These are phyloP conservation scores for Chamaecyparis obtusa DNA, from an alignment of 75 land plant genomes.

Conservation along the genomic window DNA sequence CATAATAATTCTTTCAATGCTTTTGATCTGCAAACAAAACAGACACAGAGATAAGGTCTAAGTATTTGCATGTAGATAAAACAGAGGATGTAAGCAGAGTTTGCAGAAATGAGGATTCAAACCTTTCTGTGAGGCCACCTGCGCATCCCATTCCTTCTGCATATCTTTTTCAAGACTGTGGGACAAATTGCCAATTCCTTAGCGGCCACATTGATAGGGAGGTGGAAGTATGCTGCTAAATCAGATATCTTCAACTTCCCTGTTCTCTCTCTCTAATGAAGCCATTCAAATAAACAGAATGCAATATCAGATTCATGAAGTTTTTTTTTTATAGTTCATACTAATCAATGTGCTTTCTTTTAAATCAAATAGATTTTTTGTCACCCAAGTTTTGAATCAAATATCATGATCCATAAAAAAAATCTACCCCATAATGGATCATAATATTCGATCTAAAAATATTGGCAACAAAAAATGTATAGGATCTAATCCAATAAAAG, in stretches of 20 bases:
- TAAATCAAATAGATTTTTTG: too few relatives aligned
- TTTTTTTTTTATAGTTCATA: too few relatives aligned
- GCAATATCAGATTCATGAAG: too few relatives aligned
- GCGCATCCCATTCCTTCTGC: slow-evolving; percentile 58
- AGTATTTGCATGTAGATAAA: not conserved
- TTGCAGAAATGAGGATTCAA: not conserved
- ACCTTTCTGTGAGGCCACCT: slow-evolving; percentile 93
- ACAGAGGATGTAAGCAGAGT: not conserved
- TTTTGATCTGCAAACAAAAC: slow-evolving; percentile 35
- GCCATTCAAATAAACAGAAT: not conserved
- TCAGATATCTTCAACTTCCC: slow-evolving; percentile 60
- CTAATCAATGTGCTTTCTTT: too few relatives aligned
- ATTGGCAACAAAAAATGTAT: too few relatives aligned
- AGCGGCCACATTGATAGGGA: slow-evolving; percentile 79
- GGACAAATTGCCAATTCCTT: slow-evolving; percentile 63
- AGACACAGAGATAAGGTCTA: not conserved
- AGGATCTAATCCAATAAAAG: too few relatives aligned
- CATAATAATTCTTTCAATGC: slow-evolving; percentile 55
- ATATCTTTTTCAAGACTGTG: slow-evolving; percentile 80
- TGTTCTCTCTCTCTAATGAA: slow-evolving; percentile 74
- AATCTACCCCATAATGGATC: too few relatives aligned
- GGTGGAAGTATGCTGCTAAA: slow-evolving; percentile 57
- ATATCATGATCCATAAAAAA: too few relatives aligned
- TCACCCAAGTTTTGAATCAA: too few relatives aligned
- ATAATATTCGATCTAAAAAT: too few relatives aligned